phyloP scores from a whole-genome alignment of 2,329 filamentous ascomycete genomes.

The Calonectria crousiana region DNA sequence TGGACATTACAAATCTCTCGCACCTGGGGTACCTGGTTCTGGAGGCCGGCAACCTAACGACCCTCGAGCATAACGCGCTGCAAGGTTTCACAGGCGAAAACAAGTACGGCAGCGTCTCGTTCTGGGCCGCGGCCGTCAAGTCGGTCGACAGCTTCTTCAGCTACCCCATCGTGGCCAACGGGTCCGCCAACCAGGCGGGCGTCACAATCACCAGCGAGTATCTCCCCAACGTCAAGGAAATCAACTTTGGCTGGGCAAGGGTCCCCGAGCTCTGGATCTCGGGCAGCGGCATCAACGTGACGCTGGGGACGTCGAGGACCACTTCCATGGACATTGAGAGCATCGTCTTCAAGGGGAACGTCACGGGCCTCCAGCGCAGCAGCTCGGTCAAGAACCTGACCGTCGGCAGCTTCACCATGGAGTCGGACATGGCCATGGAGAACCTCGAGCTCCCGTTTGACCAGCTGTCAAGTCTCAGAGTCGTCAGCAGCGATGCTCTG shows the following conservation, averaged over 20 bases:
- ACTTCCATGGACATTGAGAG: constrained; percentile 20
- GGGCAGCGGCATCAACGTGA: constrained; percentile 18
- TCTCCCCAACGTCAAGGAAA: constrained; percentile 24
- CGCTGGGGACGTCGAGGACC: constrained; percentile 18
- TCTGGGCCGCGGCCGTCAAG: constrained; percentile 12
- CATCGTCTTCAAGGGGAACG: constrained; percentile 18
- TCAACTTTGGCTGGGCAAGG: constrained; percentile 30
- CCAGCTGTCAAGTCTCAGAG: constrained; percentile 1
- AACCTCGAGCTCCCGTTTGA: constrained; percentile 28
- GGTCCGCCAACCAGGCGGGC: background rate
- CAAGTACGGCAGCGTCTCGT: constrained; percentile 6
- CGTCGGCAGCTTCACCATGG: background rate
- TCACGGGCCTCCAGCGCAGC: constrained; percentile 14
- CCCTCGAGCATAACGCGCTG: constrained; percentile 22
- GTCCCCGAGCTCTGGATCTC: constrained; percentile 8
- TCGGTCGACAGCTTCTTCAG: constrained; percentile 35
- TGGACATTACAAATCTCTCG: constrained; percentile 32
- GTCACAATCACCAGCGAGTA: constrained; percentile 7
- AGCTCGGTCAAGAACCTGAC: constrained; percentile 22
- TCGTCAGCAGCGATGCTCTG: constrained; percentile 5
- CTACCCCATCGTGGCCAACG: constrained; percentile 26
- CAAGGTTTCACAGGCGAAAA: constrained; percentile 25
- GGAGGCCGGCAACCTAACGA: constrained; percentile 27
- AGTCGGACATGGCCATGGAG: background rate
- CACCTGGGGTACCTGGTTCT: constrained; percentile 20